Conservation (phyloP, 495 filamentous ascomycete genomes). For the Talaromyces adpressus region DNA sequence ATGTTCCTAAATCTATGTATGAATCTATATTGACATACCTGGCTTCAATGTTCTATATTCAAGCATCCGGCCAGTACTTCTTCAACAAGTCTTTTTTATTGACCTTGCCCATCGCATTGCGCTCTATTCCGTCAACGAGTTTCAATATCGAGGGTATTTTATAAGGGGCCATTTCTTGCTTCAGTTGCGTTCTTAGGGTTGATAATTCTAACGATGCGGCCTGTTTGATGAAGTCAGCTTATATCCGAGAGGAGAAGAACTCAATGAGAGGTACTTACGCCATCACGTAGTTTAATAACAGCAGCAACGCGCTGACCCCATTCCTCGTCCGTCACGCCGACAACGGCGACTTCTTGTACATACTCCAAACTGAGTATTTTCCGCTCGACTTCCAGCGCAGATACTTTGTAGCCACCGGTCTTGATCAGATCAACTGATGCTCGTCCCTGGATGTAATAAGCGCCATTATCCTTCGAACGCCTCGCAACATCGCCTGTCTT, state of each 20-base stretch:
- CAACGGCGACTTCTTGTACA: constrained; percentile 36
- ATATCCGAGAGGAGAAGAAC: neutral
- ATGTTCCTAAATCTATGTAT: neutral
- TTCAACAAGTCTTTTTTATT: constrained; percentile 38
- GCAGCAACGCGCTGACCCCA: constrained; percentile 40
- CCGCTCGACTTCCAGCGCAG: constrained; percentile 37
- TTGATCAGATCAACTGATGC: constrained; percentile 42
- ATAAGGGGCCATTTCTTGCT: constrained; percentile 39
- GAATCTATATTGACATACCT: neutral
- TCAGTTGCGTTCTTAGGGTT: constrained; percentile 27
- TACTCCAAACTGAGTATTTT: constrained; percentile 30
- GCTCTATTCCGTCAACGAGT: constrained; percentile 38
- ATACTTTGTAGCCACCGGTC: constrained; percentile 41
- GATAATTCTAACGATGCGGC: constrained; percentile 27
- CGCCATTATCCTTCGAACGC: constrained; percentile 25
- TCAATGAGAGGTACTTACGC: constrained; percentile 19
- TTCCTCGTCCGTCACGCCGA: constrained; percentile 36
- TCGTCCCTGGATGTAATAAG: constrained; percentile 39
- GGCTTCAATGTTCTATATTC: neutral
- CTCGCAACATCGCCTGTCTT: constrained; percentile 41
- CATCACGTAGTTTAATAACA: constrained; percentile 32
- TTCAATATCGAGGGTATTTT: constrained; percentile 40
- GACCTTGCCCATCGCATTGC: constrained; percentile 44
- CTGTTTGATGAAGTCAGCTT: constrained; percentile 9
- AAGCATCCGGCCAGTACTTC: constrained; percentile 35